These are phyloP conservation scores for Nicotiana paniculata DNA, from an alignment of 257 asterid genomes.

Conservation along the genomic window DNA sequence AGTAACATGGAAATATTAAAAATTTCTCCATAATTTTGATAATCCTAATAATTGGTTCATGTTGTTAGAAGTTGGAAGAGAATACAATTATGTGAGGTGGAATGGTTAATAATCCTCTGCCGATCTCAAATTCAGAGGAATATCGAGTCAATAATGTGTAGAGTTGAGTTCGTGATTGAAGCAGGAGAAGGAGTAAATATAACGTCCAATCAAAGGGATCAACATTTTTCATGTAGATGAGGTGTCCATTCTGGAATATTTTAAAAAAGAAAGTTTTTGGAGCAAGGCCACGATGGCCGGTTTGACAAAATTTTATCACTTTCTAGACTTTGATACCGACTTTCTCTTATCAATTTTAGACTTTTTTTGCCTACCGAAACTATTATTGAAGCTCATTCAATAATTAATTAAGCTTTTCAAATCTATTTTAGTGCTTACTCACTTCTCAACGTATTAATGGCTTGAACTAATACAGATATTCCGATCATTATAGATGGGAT, in stretches of 20 bases:
- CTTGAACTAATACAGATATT: background rate
- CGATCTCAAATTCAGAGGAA: too few species aligned
- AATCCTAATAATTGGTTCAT: background rate
- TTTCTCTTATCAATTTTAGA: background rate
- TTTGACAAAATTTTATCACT: constrained; percentile 34
- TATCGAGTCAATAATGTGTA: background rate
- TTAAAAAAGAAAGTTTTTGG: constrained; percentile 13
- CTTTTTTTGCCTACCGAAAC: constrained; percentile 9
- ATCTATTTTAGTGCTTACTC: background rate
- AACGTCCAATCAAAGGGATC: background rate
- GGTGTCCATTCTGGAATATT: constrained; percentile 18
- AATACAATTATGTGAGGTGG: background rate
- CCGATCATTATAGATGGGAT: background rate
- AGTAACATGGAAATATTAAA: background rate
- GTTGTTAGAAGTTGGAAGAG: background rate
- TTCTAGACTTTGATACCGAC: constrained; percentile 6
- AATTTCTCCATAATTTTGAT: background rate
- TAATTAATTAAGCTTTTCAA: background rate
- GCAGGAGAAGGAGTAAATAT: background rate
- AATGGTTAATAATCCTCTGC: too few species aligned
- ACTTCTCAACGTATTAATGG: background rate
- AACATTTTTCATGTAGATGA: background rate
- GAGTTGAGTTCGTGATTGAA: background rate
- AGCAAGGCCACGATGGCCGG: constrained; percentile 35
- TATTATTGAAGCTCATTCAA: background rate